These are phyloP conservation scores for Hordeum marinum DNA, from an alignment of 176 grass and related monocot species.

Conservation along the genomic window DNA sequence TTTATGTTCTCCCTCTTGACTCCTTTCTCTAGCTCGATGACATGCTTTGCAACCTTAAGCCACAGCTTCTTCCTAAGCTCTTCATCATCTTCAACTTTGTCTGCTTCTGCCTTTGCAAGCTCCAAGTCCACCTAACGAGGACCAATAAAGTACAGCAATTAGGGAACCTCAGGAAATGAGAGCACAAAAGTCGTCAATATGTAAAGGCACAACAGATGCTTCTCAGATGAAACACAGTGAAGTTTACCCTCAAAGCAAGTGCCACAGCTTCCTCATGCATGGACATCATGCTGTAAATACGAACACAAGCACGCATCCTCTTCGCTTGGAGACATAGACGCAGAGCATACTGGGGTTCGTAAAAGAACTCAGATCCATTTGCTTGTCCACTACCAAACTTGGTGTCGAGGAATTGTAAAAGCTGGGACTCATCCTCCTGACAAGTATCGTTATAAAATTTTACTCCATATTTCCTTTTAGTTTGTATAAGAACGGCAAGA, in stretches of 20 bases:
- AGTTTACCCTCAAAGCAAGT: constrained; percentile 79
- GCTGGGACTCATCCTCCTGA: constrained; percentile 81
- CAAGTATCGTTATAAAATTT: constrained; percentile 4
- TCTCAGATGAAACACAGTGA: constrained; percentile 17
- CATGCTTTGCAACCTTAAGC: constrained; percentile 97
- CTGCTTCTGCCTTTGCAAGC: constrained; percentile 97
- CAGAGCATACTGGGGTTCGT: constrained; percentile 98
- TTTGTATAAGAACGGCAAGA: neutral
- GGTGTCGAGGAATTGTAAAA: constrained; percentile 84
- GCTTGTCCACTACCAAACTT: constrained; percentile 75
- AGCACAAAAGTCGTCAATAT: constrained; percentile 19
- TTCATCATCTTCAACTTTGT: constrained; percentile 99
- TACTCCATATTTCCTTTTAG: neutral
- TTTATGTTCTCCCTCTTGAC: constrained; percentile 97
- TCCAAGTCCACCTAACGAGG: constrained; percentile 71
- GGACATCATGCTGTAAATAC: constrained; percentile 99
- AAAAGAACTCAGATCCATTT: constrained; percentile 76
- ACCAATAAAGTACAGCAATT: constrained; percentile 5
- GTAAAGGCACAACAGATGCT: neutral
- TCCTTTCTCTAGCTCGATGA: constrained; percentile 97
- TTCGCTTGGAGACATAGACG: constrained; percentile 93
- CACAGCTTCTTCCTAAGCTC: constrained; percentile 97
- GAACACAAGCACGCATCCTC: constrained; percentile 91
- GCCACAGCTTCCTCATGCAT: constrained; percentile 99
- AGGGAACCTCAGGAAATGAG: constrained; percentile 16